phyloP scores from a whole-genome alignment of 257 asterid species.

The Solanum rostratum region DNA sequence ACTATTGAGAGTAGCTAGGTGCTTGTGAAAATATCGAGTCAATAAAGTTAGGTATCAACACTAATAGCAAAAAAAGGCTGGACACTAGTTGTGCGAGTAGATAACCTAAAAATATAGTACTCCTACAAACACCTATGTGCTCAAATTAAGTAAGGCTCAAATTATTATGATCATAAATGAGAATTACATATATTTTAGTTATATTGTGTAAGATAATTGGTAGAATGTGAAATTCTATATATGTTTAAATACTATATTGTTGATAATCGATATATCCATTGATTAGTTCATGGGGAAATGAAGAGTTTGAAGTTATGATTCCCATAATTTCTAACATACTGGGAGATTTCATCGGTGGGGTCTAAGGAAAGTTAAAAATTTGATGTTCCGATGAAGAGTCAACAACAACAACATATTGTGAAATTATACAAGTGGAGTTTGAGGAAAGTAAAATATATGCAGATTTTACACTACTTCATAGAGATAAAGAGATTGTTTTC shows the following conservation, averaged over 20 bases:
- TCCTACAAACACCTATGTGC: neutral
- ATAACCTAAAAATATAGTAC: neutral
- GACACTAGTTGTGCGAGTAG: neutral
- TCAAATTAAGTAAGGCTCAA: neutral
- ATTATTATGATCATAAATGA: neutral
- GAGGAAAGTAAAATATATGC: too few relatives aligned
- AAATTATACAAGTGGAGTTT: too few relatives aligned
- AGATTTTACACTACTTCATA: too few relatives aligned
- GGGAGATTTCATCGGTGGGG: too few relatives aligned
- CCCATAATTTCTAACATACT: too few relatives aligned
- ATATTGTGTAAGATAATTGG: neutral
- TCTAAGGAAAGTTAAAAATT: too few relatives aligned
- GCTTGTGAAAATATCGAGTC: neutral
- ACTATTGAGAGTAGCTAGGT: neutral
- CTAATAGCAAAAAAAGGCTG: neutral
- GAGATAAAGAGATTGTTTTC: too few relatives aligned
- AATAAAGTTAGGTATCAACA: neutral
- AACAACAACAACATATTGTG: too few relatives aligned
- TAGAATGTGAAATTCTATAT: neutral
- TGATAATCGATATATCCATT: neutral
- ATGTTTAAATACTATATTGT: neutral
- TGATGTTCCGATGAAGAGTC: too few relatives aligned
- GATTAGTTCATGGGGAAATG: neutral
- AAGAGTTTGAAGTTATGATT: neutral
- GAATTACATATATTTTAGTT: neutral